Conservation (phyloP, 495 filamentous ascomycete species). For the Jackrogersella minutella region DNA sequence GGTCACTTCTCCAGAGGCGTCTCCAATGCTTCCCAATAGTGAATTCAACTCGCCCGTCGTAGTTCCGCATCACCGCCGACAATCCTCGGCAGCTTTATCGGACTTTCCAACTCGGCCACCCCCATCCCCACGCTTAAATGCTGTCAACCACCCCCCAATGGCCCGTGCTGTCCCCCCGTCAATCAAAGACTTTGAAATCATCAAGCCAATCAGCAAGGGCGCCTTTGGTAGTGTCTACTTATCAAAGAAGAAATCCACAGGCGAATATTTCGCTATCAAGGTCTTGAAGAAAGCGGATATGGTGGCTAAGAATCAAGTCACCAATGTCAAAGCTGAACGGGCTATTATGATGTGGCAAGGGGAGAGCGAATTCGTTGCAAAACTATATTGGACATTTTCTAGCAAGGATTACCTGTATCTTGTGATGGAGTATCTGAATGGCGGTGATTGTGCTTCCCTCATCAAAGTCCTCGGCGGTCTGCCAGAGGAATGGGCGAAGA, state of each 20-base stretch:
- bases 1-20: conserved; percentile 84
- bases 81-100: conserved; percentile 89
- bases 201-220: conserved; percentile 99
- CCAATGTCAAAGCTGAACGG: conserved; percentile 96
- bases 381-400: conserved; percentile 98
- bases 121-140: conserved; percentile 78
- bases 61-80: conserved; percentile 79
- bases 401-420: conserved; percentile 99
- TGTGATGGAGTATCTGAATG: conserved; percentile 99
- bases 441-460: conserved; percentile 94
- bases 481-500: conserved; percentile 96
- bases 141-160: conserved; percentile 75
- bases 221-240: conserved; percentile 98
- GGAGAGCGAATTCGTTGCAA: conserved; percentile 98
- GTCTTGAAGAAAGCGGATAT: conserved; percentile 98
- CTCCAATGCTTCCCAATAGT: conserved; percentile 80
- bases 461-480: conserved; percentile 92
- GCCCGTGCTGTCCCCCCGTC: conserved; percentile 86
- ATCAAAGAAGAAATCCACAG: conserved; percentile 97
- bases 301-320: conserved; percentile 99
- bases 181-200: conserved; percentile 99
- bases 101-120: conserved; percentile 70
- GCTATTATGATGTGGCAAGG: conserved; percentile 99
- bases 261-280: conserved; percentile 98
- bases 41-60: conserved; percentile 79